Evolutionary conservation across 768 basidiomycete genomes (phyloP).

Genomic region (Tulasnella sp.): DNA sequence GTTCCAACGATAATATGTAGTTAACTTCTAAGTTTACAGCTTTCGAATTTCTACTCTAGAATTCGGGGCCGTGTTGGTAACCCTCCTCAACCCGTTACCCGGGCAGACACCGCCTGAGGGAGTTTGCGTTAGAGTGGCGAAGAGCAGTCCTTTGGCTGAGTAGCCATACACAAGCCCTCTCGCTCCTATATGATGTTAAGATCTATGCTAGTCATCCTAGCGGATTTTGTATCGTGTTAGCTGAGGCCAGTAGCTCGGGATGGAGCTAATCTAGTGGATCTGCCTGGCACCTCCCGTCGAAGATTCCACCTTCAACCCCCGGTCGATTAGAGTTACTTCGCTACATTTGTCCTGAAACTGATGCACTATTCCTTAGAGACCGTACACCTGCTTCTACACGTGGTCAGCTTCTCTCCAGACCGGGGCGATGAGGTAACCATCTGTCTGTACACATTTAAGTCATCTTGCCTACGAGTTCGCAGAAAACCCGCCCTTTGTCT

Average conservation of each 20-base stretch:
- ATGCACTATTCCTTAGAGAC: too few species aligned
- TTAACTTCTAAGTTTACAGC: not conserved
- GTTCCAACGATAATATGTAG: not conserved
- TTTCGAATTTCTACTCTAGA: not conserved
- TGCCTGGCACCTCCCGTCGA: too few species aligned
- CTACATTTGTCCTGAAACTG: too few species aligned
- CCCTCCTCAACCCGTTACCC: not conserved
- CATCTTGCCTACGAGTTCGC: not conserved
- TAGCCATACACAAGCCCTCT: not conserved
- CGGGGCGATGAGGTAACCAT: not conserved
- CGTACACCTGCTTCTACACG: too few species aligned
- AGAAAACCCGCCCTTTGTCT: not conserved
- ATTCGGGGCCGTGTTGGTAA: not conserved
- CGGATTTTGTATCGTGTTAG: too few species aligned
- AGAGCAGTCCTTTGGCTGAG: not conserved
- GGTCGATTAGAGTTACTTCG: too few species aligned
- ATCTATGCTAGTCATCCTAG: not conserved
- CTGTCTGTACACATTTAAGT: not conserved
- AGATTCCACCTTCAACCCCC: too few species aligned
- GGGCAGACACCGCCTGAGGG: not conserved
- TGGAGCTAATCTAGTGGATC: too few species aligned
- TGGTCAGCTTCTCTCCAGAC: too few species aligned
- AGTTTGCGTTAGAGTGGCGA: not conserved
- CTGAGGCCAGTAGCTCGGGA: not conserved
- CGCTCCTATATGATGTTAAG: not conserved